phyloP scores from a whole-genome alignment of 495 filamentous ascomycete genomes.

The Achaetomiella virescens region DNA sequence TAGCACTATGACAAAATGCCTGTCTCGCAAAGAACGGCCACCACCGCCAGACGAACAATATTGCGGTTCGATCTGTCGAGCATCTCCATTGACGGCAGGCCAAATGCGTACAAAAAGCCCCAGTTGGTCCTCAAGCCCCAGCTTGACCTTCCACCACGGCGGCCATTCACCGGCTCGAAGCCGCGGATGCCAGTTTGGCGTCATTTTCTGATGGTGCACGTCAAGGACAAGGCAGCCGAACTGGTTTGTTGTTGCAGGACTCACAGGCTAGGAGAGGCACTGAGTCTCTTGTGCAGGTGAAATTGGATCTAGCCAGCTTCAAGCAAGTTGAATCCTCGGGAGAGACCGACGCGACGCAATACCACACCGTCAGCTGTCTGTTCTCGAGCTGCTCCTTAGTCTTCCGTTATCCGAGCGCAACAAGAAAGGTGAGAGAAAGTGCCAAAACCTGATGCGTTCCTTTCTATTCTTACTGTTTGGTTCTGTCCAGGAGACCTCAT shows the following conservation, averaged over 20 bases:
- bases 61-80: slow-evolving; percentile 21
- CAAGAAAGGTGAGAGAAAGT: slow-evolving; percentile 1
- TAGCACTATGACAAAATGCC: neutral
- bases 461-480: neutral
- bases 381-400: slow-evolving; percentile 10
- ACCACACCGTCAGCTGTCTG: slow-evolving; percentile 8
- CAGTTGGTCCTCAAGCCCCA: slow-evolving; percentile 29
- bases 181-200: slow-evolving; percentile 13
- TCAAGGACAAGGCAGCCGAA: slow-evolving; percentile 30
- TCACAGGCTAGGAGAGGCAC: neutral
- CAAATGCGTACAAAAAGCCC: slow-evolving; percentile 23
- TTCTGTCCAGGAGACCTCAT: neutral
- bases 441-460: neutral
- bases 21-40: slow-evolving; percentile 2
- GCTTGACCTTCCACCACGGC: slow-evolving; percentile 13
- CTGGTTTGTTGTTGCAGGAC: slow-evolving; percentile 16
- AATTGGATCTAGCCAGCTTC: slow-evolving; percentile 19
- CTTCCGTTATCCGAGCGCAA: slow-evolving; percentile 15
- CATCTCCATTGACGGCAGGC: slow-evolving; percentile 17
- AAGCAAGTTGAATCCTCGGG: neutral
- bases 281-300: slow-evolving; percentile 9
- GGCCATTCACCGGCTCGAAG: slow-evolving; percentile 14
- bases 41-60: slow-evolving; percentile 7
- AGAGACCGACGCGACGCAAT: neutral
- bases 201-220: slow-evolving; percentile 27